Evolutionary conservation across 75 land plant genomes (phyloP).

Genomic region (Cunninghamia lanceolata): DNA sequence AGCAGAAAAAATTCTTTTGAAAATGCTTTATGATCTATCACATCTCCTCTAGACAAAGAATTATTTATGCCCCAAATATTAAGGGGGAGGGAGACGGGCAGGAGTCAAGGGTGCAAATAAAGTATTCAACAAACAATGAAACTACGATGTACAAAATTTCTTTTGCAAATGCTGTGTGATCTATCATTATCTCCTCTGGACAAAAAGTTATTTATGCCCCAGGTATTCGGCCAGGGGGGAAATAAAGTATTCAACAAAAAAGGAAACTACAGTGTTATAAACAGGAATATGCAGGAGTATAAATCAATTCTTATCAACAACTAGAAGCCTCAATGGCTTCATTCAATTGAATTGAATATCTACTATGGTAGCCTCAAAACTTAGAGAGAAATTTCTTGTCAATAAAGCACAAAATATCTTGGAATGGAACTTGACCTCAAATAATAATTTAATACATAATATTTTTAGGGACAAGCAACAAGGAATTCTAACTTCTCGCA

Average conservation of each 20-base stretch:
- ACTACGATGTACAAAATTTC: too few relatives aligned
- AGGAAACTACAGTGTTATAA: not conserved
- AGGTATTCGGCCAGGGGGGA: too few relatives aligned
- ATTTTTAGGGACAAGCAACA: too few relatives aligned
- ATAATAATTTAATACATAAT: not conserved
- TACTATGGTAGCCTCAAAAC: not conserved
- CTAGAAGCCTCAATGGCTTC: not conserved
- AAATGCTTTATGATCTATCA: not conserved
- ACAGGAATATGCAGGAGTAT: not conserved
- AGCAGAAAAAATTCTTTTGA: not conserved
- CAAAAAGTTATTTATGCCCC: too few relatives aligned
- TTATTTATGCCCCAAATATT: too few relatives aligned
- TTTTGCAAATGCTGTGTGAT: too few relatives aligned
- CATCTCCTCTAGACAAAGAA: too few relatives aligned
- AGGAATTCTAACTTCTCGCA: not conserved
- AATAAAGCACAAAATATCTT: not conserved
- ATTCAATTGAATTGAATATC: not conserved
- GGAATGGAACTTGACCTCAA: not conserved
- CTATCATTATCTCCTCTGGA: too few relatives aligned
- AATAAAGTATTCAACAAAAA: not conserved
- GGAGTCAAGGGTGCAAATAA: too few relatives aligned
- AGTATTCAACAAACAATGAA: too few relatives aligned
- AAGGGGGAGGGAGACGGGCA: too few relatives aligned
- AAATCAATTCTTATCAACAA: not conserved
- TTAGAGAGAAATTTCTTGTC: not conserved